Base-by-base conservation (phyloP, 768 basidiomycete species). In the Trametes meyenii region DNA sequence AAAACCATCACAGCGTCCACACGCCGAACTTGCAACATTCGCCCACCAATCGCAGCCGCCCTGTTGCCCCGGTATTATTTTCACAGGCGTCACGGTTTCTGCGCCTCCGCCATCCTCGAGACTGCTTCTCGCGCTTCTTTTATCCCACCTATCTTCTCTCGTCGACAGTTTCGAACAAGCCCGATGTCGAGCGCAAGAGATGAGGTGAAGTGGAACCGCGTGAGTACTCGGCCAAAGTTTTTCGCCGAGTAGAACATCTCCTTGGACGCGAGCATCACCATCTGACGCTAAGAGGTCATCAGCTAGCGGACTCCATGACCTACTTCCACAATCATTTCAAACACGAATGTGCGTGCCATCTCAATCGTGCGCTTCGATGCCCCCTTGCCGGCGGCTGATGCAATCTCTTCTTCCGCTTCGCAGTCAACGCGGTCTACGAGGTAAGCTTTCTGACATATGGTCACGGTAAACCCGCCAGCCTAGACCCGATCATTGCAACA, bases 381-480 rank as follows among this genome's bases (percentile, higher is more conserved):
- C 33, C 24, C 23, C 16, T 7, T 10, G 29, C 21, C n/a, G 11
- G 33, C 35, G 24, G 50, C 17, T 50, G 13, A 21, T 38, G 35
- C 29, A 8, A 33, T 33, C 17, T n/a, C 16, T 50, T 36, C n/a
- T 36, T 26, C 2, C 23, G 16, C 14, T 16, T 13, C 46, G 5
- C 39, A 82, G 81, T 82, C 71, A 77, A 81, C 57, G 74, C 68
- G 7, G 62, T 83, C 17, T 81, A 81, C 64, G 74, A 81, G 63
- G 82, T 80, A 54, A 23, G 63, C 45, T 38, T 21, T 23, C 7
- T 6, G 45, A 8, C 6, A 13, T 19, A 7, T 14, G 14, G 7
- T 5, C 44, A 19, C 19, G 35, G 29, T 14, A 40, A 35, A 23
- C 21, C 21, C 10, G 8, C 21, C n/a, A 23, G 40, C n/a, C n/a